Percentiles rank a stretch among this genome's conserved stretches.
Evolutionary conservation across 2,329 filamentous ascomycete species (phyloP).

Genomic region (Fusarium incarnatum): DNA sequence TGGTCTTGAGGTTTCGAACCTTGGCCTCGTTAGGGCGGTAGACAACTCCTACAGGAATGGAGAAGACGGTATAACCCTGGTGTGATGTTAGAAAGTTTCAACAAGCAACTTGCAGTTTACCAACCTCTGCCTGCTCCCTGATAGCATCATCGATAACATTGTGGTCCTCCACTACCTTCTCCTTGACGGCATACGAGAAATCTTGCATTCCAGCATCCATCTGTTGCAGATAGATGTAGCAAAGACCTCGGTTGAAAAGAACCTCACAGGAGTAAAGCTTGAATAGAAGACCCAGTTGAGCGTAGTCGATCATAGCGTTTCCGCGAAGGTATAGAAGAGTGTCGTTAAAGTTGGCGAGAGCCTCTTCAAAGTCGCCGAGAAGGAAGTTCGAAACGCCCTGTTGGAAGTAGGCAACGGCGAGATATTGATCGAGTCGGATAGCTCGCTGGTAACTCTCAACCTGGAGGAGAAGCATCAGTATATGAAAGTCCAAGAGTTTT

Average conservation of each 20-base stretch:
- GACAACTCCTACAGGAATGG: conserved; percentile 93
- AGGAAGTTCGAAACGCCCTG: conserved; percentile 98
- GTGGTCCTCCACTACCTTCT: conserved; percentile 96
- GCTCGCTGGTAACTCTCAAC: conserved; percentile 96
- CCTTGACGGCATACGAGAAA: conserved; percentile 88
- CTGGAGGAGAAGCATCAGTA: conserved; percentile 58
- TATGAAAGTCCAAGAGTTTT: conserved; percentile 2
- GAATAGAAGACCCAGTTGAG: conserved; percentile 93
- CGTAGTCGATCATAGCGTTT: conserved; percentile 98
- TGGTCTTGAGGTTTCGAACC: conserved; percentile 97
- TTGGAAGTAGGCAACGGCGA: conserved; percentile 98
- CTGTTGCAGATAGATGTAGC: conserved; percentile 96
- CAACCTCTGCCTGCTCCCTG: conserved; percentile 87
- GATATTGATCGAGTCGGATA: conserved; percentile 90
- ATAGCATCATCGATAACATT: conserved; percentile 99
- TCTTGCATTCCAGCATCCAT: conserved; percentile 92
- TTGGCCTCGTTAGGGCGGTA: conserved; percentile 98
- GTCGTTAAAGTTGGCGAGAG: conserved; percentile 98
- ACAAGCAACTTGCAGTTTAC: conserved; percentile 28
- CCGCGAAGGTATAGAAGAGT: conserved; percentile 93
- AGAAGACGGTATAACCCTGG: conserved; percentile 97
- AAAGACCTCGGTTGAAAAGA: conserved; percentile 94
- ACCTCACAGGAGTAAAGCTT: conserved; percentile 98
- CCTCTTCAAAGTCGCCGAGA: conserved; percentile 96
- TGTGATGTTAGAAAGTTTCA: conserved; percentile 43